Percentiles rank a stretch among this genome's conserved stretches.
phyloP scores from a whole-genome alignment of 345 rosid genomes.

The Noccaea bulbosa region DNA sequence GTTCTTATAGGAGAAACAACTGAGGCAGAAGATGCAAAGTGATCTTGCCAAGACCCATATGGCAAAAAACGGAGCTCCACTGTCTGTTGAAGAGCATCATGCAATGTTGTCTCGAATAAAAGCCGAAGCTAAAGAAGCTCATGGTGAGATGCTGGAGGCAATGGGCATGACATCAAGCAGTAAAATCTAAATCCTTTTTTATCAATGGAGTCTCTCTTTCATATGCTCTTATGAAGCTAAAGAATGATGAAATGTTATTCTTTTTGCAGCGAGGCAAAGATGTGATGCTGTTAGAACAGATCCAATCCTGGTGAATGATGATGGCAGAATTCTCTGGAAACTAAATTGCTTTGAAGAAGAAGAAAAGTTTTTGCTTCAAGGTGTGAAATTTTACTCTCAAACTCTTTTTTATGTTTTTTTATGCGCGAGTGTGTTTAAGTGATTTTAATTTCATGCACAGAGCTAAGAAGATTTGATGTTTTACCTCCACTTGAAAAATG shows the following conservation, averaged over 20 bases:
- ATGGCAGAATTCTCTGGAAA: slow-evolving; percentile 67
- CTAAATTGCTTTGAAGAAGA: slow-evolving; percentile 51
- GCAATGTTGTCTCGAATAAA: slow-evolving; percentile 57
- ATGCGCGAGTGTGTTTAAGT: background rate
- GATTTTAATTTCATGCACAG: slow-evolving; percentile 40
- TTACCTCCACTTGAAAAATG: slow-evolving; percentile 58
- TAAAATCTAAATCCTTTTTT: slow-evolving; percentile 40
- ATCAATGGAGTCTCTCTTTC: background rate
- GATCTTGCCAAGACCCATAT: slow-evolving; percentile 64
- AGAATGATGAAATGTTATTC: background rate
- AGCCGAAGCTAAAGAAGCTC: slow-evolving; percentile 62
- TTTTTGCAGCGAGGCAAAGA: slow-evolving; percentile 49
- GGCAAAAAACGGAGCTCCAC: slow-evolving; percentile 56
- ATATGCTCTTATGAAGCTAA: background rate
- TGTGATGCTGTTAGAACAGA: slow-evolving; percentile 78
- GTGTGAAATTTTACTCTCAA: slow-evolving; percentile 42
- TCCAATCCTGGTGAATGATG: slow-evolving; percentile 50
- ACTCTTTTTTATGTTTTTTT: background rate
- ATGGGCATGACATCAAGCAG: slow-evolving; percentile 48
- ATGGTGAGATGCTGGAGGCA: slow-evolving; percentile 59
- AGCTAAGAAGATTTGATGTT: slow-evolving; percentile 45
- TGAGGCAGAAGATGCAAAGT: slow-evolving; percentile 61
- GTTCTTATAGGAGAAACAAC: slow-evolving; percentile 55
- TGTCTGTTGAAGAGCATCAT: slow-evolving; percentile 62
- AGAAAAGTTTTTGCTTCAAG: slow-evolving; percentile 66